A percentile compares a stretch with the other conserved stretches of the same genome.
Conservation (phyloP, 768 basidiomycete genomes). For the Tephrocybe rancida region DNA sequence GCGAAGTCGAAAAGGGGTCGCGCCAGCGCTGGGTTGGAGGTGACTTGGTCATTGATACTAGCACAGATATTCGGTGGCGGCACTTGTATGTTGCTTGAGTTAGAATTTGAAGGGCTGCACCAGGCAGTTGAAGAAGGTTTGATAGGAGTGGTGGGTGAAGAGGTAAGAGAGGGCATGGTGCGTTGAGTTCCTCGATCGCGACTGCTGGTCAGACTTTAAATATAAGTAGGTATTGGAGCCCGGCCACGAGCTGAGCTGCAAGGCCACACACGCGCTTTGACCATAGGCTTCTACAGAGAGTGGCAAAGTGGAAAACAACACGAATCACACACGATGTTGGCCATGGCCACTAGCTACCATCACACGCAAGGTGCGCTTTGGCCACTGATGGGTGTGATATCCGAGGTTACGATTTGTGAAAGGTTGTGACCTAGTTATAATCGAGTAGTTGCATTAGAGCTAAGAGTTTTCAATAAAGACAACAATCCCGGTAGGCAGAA, state of each 20-base stretch:
- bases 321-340: constrained; percentile 5
- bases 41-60: constrained; percentile 22
- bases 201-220: constrained; percentile 10
- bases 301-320: not conserved
- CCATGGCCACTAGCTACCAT: too few species aligned
- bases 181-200: constrained; percentile 6
- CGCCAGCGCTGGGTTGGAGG: constrained; percentile 21
- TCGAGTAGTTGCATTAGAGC: too few species aligned
- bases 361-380: too few species aligned
- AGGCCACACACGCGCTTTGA: not conserved
- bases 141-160: not conserved
- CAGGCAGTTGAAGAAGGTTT: constrained; percentile 5
- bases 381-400: too few species aligned
- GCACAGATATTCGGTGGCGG: constrained; percentile 20
- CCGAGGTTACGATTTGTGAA: too few species aligned
- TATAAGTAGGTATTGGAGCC: not conserved
- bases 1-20: constrained; percentile 28
- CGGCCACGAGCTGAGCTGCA: constrained; percentile 10
- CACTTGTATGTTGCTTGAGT: not conserved
- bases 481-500: too few species aligned
- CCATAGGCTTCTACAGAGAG: not conserved
- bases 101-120: constrained; percentile 1
- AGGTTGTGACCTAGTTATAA: too few species aligned
- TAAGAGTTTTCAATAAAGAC: too few species aligned
- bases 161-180: constrained; percentile 11